Evolutionary conservation across 78 protist species (phyloP), one percentile per base, ranked within the genome.

Genomic region (Dictyostelium purpureum): DNA sequence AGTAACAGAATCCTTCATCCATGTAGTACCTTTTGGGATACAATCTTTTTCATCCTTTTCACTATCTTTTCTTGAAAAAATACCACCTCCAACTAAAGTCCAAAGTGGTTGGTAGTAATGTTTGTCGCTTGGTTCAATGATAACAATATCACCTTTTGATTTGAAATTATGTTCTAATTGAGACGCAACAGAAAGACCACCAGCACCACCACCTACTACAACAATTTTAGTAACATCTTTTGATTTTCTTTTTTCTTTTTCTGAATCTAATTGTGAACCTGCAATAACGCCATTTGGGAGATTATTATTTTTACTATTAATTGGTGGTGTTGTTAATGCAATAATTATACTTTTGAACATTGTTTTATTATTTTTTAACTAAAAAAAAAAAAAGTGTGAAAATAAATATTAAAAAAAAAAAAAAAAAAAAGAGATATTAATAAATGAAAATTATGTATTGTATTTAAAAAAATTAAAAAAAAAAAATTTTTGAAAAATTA

Each of bases 51-150:
- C 66, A 61, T 81, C 75, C 6, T 57, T 63, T 35, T 42, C 91
- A 37, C 83, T 42, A 0, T 33, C 26, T 2, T 56, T 43, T 42
- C 35, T 51, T 28, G n/a, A 26, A 43, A 71, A 70, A 4, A 94
- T 45, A 65, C 94, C 95, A 26, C 95, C 97, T 42, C 97, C 97
- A 18, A 91, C 93, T 73, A 95, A 77, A 19, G 94, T 95, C 95
- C 95, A 95, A 42, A 69, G 49, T 24, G 97, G 95, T 75, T 95
- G 97, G 54, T 95, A 95, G 37, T 88, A 95, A 89, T 95, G 97
- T n/a, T 57, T 61, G 2, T 56, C 56, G 2, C 69, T 18, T 70
- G 95, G 95, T 67, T 95, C 97, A 73, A 85, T 47, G 21, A 85
- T 85, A 24, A 47, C 35, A 38, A 85, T 85, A 24, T 85, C 75